phyloP scores from a whole-genome alignment of 2,329 filamentous ascomycete genomes.

The Byssochlamys sp. region DNA sequence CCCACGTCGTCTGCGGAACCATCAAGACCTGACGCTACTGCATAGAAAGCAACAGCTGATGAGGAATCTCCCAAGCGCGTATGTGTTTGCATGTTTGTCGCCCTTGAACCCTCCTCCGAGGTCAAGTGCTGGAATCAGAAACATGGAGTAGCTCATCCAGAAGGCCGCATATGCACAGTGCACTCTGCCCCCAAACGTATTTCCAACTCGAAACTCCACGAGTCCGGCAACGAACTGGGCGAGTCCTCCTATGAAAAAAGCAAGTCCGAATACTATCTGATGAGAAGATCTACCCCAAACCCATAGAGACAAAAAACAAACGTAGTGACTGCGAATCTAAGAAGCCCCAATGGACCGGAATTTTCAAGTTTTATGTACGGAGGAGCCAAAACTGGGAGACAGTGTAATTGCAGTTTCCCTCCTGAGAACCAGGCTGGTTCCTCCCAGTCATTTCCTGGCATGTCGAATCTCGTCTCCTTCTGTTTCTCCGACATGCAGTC shows the following conservation, averaged over 20 bases:
- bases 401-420: background rate
- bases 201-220: constrained; percentile 45
- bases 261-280: constrained; percentile 17
- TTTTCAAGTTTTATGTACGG: constrained; percentile 43
- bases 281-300: constrained; percentile 20
- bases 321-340: constrained; percentile 57
- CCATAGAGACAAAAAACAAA: constrained; percentile 48
- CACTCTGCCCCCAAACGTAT: constrained; percentile 54
- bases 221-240: constrained; percentile 18
- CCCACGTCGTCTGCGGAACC: constrained; percentile 34
- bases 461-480: background rate
- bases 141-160: constrained; percentile 53
- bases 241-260: constrained; percentile 18
- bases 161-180: constrained; percentile 54
- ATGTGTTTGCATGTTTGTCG: constrained; percentile 33
- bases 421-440: background rate
- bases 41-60: constrained; percentile 38
- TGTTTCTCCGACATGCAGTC: background rate
- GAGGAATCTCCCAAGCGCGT: constrained; percentile 50
- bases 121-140: constrained; percentile 44
- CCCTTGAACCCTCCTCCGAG: constrained; percentile 40
- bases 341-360: constrained; percentile 51
- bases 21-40: constrained; percentile 34
- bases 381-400: constrained; percentile 9
- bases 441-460: background rate